These are phyloP conservation scores for Claviceps monticola DNA, from an alignment of 2,329 filamentous ascomycete genomes.

Conservation along the genomic window DNA sequence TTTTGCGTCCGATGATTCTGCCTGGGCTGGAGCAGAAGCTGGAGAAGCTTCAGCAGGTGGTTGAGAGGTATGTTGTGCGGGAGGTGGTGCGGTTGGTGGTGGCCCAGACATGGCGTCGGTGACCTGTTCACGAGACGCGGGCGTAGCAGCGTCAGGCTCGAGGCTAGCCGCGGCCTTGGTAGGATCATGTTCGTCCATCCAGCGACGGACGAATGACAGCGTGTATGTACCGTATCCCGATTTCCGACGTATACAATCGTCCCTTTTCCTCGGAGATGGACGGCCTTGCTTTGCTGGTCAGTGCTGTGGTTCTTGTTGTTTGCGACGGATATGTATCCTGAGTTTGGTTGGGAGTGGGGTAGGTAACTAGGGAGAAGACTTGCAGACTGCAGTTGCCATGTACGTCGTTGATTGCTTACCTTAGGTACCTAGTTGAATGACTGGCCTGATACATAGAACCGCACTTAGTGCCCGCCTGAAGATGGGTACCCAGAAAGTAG, in stretches of 20 bases:
- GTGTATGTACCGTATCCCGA: not conserved
- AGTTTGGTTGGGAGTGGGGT: not conserved
- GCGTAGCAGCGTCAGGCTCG: conserved; percentile 1
- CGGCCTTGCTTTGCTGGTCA: not conserved
- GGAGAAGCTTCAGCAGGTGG: not conserved
- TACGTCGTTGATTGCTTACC: too few relatives aligned
- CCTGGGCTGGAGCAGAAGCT: not conserved
- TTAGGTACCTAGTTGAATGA: too few relatives aligned
- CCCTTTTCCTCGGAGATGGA: not conserved
- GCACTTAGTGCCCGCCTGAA: too few relatives aligned
- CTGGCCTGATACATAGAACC: too few relatives aligned
- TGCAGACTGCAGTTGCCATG: too few relatives aligned
- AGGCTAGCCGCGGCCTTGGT: conserved; percentile 5
- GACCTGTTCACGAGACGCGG: conserved; percentile 9
- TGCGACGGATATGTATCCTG: not conserved
- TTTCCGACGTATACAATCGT: not conserved
- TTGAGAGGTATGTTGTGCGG: conserved; percentile 2
- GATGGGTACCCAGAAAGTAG: too few relatives aligned
- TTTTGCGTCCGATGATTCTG: not conserved
- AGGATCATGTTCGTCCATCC: conserved; percentile 8
- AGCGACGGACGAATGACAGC: not conserved
- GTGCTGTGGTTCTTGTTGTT: not conserved
- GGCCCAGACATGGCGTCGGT: conserved; percentile 6
- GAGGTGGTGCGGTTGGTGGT: conserved; percentile 3
- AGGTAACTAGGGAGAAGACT: not conserved